A percentile compares a stretch with the other conserved stretches of the same genome.
These are phyloP conservation scores for Aspergillus bombycis DNA, from an alignment of 2,329 filamentous ascomycete species.

Conservation along the genomic window DNA sequence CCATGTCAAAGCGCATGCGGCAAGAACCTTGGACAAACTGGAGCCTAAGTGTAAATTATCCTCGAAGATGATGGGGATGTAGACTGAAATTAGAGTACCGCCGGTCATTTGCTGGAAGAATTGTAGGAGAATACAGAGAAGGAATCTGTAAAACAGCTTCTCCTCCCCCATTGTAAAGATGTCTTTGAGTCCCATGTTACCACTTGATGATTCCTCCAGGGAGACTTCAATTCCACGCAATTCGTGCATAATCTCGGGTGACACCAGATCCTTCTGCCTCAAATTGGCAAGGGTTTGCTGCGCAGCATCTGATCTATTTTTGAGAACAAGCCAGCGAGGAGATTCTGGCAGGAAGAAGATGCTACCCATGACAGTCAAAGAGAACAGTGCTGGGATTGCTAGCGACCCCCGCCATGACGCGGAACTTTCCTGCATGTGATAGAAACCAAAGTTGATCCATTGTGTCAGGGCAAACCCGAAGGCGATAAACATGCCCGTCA, in stretches of 20 bases:
- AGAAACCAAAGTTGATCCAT: constrained; percentile 51
- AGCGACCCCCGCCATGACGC: constrained; percentile 45
- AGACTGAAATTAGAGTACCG: constrained; percentile 46
- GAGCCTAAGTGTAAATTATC: constrained; percentile 15
- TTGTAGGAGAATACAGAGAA: constrained; percentile 53
- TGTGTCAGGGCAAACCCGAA: constrained; percentile 47
- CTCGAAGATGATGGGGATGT: constrained; percentile 28
- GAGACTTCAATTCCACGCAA: constrained; percentile 52
- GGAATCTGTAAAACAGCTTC: constrained; percentile 52
- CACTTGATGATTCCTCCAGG: constrained; percentile 45
- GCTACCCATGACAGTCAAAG: constrained; percentile 28
- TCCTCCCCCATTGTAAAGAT: constrained; percentile 57
- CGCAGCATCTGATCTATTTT: constrained; percentile 27
- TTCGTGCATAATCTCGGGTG: constrained; percentile 46
- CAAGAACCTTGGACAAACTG: constrained; percentile 18
- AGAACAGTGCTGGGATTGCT: constrained; percentile 36
- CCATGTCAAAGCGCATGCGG: constrained; percentile 20
- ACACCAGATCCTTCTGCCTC: constrained; percentile 27
- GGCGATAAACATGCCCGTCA: constrained; percentile 46
- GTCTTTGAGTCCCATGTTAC: constrained; percentile 48
- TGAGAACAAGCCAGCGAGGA: constrained; percentile 39
- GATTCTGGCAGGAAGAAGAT: constrained; percentile 39
- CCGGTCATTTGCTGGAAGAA: constrained; percentile 48
- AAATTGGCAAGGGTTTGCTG: constrained; percentile 22
- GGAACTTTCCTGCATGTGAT: constrained; percentile 28